These are phyloP conservation scores for Coniochaeta sp. DNA, from an alignment of 2,329 filamentous ascomycete genomes.

Conservation along the genomic window DNA sequence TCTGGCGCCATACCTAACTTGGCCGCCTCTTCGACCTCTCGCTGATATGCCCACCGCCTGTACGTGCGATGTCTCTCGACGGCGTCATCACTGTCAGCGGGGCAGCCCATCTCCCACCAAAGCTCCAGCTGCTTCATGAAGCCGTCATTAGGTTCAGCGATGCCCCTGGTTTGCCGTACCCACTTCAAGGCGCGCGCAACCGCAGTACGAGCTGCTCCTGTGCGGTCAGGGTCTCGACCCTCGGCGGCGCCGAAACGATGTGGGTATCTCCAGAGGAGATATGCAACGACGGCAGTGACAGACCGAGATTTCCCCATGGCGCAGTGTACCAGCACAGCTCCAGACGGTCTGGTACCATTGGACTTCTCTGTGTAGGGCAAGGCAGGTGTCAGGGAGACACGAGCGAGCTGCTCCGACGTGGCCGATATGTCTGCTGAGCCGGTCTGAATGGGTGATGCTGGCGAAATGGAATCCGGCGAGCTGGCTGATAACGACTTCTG, in stretches of 20 bases:
- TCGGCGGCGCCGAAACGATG: conserved; percentile 39
- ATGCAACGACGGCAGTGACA: conserved; percentile 75
- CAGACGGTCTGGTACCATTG: conserved; percentile 11
- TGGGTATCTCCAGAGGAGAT: conserved; percentile 65
- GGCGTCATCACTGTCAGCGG: conserved; percentile 43
- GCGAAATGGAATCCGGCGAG: background rate
- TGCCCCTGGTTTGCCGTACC: conserved; percentile 61
- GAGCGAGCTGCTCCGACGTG: background rate
- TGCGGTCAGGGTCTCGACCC: conserved; percentile 31
- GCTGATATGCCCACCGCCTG: conserved; percentile 21
- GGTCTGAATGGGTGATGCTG: background rate
- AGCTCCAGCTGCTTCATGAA: conserved; percentile 86
- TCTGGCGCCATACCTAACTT: conserved; percentile 74
- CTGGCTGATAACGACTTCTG: background rate
- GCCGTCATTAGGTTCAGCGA: conserved; percentile 83
- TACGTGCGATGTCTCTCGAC: conserved; percentile 58
- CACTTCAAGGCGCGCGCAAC: conserved; percentile 56
- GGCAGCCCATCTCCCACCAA: conserved; percentile 82
- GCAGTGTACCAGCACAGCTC: conserved; percentile 58
- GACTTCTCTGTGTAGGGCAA: background rate
- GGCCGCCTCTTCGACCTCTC: conserved; percentile 47
- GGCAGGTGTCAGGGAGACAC: background rate
- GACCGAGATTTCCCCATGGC: conserved; percentile 96
- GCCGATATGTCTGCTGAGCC: background rate
- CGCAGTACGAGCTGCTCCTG: conserved; percentile 30